Conservation (phyloP, 768 basidiomycete genomes). For the Mrakia gelida region DNA sequence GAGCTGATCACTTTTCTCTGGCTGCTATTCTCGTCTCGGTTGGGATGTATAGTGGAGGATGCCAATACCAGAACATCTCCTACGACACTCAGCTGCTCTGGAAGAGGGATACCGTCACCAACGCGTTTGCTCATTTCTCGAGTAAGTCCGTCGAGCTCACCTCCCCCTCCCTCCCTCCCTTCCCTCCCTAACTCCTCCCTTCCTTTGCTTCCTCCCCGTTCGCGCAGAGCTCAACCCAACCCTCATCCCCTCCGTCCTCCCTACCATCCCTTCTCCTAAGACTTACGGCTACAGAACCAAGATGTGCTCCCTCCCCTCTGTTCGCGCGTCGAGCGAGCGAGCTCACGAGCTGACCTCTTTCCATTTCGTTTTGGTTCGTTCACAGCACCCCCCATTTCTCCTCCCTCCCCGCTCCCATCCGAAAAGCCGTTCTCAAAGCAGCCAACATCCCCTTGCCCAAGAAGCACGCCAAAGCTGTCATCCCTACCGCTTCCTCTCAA, state of each 20-base stretch:
- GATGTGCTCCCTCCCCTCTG: slow-evolving; percentile 47
- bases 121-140: slow-evolving; percentile 77
- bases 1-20: not conserved
- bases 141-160: slow-evolving; percentile 42
- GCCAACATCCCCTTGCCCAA: slow-evolving; percentile 5
- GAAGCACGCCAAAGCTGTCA: slow-evolving; percentile 15
- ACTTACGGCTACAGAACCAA: slow-evolving; percentile 94
- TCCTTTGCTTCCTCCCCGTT: too few relatives aligned
- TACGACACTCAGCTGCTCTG: slow-evolving; percentile 79
- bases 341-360: not conserved
- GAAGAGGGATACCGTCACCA: slow-evolving; percentile 78
- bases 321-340: not conserved
- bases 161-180: not conserved
- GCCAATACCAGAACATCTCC: slow-evolving; percentile 91
- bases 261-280: slow-evolving; percentile 80
- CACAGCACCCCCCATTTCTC: slow-evolving; percentile 91
- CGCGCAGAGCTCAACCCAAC: slow-evolving; percentile 56
- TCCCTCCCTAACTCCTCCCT: slow-evolving; percentile 25
- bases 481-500: not conserved
- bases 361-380: not conserved
- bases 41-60: slow-evolving; percentile 54
- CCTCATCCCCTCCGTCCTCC: slow-evolving; percentile 60
- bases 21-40: not conserved
- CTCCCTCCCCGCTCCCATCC: slow-evolving; percentile 53
- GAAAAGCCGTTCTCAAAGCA: slow-evolving; percentile 7